Percentiles rank a stretch among this genome's conserved stretches.
These are phyloP conservation scores for Teratosphaeria nubilosa DNA, from an alignment of 2,329 filamentous ascomycete species.

Conservation along the genomic window DNA sequence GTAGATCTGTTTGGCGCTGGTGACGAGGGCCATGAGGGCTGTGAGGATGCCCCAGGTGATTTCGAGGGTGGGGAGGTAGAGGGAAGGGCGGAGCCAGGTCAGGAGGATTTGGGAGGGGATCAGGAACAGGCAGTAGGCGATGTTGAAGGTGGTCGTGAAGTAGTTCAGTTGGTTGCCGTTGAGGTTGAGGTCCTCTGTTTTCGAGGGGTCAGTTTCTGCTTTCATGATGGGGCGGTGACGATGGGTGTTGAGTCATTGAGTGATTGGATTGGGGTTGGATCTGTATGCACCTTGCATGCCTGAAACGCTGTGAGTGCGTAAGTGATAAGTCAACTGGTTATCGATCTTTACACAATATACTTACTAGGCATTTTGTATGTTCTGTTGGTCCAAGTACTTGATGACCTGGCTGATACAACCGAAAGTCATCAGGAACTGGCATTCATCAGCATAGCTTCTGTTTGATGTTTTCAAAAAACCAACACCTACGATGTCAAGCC, in stretches of 20 bases:
- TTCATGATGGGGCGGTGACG: no score
- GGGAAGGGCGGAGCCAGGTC: conserved; percentile 37
- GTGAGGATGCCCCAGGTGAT: conserved; percentile 41
- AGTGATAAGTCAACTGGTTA: no score
- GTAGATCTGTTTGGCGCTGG: conserved; percentile 36
- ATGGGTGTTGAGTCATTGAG: no score
- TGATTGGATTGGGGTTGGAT: no score
- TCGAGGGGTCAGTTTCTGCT: no score
- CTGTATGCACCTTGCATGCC: conserved; percentile 14
- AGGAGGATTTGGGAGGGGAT: conserved; percentile 33
- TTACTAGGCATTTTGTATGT: conserved; percentile 15
- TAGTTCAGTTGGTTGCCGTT: conserved; percentile 19
- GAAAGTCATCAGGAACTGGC: conserved; percentile 28
- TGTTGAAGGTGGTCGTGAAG: conserved; percentile 32
- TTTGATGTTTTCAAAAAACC: neutral
- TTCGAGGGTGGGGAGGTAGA: conserved; percentile 41
- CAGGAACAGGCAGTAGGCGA: conserved; percentile 43
- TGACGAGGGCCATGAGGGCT: conserved; percentile 32
- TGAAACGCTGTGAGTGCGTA: neutral
- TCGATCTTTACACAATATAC: no score
- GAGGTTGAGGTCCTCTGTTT: conserved; percentile 14
- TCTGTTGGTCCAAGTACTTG: conserved; percentile 21
- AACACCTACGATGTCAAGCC: conserved; percentile 22
- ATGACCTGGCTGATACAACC: conserved; percentile 32
- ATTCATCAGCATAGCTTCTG: neutral